A percentile compares a stretch with the other conserved stretches of the same genome.
Evolutionary conservation across 129 eudicot genomes (phyloP).

Genomic region (Solidago caesia): DNA sequence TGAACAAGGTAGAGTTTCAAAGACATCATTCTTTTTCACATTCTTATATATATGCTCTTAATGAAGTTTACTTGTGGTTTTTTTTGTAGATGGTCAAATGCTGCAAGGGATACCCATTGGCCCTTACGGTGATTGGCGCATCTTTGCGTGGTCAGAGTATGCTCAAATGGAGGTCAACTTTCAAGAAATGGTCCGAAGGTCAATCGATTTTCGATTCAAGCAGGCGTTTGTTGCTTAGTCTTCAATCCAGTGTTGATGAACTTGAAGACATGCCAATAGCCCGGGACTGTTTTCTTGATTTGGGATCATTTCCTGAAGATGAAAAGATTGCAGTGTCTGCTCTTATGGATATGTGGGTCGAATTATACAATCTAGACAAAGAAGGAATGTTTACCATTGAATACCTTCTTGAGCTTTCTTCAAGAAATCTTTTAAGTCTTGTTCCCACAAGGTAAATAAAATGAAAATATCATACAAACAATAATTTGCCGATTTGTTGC

Average conservation of each 20-base stretch:
- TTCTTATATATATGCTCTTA: background rate
- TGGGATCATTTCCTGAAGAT: conserved; percentile 49
- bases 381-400: conserved; percentile 38
- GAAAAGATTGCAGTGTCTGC: conserved; percentile 37
- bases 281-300: conserved; percentile 37
- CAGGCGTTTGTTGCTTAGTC: conserved; percentile 31
- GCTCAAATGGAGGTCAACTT: conserved; percentile 34
- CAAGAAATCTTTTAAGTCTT: conserved; percentile 34
- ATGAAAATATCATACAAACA: background rate
- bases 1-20: conserved; percentile 35
- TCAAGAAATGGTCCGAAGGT: conserved; percentile 44
- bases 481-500: background rate
- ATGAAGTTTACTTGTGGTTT: background rate
- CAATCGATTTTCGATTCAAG: conserved; percentile 38
- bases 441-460: conserved; percentile 26
- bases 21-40: background rate
- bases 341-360: conserved; percentile 45
- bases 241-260: conserved; percentile 36
- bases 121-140: conserved; percentile 50
- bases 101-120: conserved; percentile 61
- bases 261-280: conserved; percentile 25
- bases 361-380: conserved; percentile 33
- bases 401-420: conserved; percentile 35
- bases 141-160: conserved; percentile 38
- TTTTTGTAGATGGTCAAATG: conserved; percentile 41